A percentile compares a stretch with the other conserved stretches of the same genome.
phyloP scores from a whole-genome alignment of 805 yeast genomes.

The Kregervanrija pseudodelftensis region DNA sequence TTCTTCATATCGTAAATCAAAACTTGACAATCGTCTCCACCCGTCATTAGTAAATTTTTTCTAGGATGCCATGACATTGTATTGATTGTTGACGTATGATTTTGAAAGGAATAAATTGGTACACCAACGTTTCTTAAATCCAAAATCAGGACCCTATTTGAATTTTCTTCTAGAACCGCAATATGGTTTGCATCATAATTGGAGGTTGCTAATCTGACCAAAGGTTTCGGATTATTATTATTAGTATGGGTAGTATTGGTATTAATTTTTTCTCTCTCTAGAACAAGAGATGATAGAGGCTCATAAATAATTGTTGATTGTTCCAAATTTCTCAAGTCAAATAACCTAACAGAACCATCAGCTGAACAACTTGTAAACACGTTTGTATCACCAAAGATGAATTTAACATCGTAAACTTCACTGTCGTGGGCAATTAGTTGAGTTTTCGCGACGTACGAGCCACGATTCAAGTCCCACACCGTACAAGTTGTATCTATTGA shows the following conservation, averaged over 20 bases:
- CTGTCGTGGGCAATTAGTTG: conserved; percentile 95
- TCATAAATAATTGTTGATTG: conserved; percentile 95
- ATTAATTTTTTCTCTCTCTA: neutral
- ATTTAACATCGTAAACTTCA: conserved; percentile 89
- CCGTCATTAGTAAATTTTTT: conserved; percentile 50
- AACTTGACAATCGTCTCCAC: conserved; percentile 72
- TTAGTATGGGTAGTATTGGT: neutral
- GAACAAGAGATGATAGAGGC: conserved; percentile 32
- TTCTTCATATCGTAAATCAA: conserved; percentile 56
- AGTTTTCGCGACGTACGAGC: conserved; percentile 66
- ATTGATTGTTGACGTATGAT: conserved; percentile 64
- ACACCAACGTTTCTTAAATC: conserved; percentile 86
- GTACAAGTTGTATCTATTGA: conserved; percentile 97
- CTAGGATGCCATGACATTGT: conserved; percentile 81
- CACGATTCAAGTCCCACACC: conserved; percentile 76
- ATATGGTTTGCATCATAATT: conserved; percentile 74
- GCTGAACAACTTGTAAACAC: conserved; percentile 90
- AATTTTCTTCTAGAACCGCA: conserved; percentile 74
- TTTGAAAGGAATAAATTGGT: conserved; percentile 65
- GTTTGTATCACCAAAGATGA: conserved; percentile 63
- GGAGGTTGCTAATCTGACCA: conserved; percentile 70
- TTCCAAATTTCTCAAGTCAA: conserved; percentile 81
- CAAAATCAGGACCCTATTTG: conserved; percentile 57
- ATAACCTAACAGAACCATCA: conserved; percentile 90
- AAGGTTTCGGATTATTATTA: conserved; percentile 37